These are phyloP conservation scores for Clarireedia sp. DNA, from an alignment of 2,329 filamentous ascomycete genomes.

Conservation along the genomic window DNA sequence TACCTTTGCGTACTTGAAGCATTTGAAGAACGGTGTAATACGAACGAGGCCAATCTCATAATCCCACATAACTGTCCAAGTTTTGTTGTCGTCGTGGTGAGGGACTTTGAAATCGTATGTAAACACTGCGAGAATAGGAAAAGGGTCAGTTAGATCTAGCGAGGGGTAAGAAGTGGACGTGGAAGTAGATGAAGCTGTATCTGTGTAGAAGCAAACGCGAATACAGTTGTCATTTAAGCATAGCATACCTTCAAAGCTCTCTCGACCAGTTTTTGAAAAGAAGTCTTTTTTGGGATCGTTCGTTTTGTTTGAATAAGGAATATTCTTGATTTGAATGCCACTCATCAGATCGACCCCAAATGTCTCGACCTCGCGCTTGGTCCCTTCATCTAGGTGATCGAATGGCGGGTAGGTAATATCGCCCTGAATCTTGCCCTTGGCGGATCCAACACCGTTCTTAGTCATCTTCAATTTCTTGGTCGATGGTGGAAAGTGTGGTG, in stretches of 20 bases:
- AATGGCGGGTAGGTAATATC: constrained; percentile 66
- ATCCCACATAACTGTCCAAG: constrained; percentile 88
- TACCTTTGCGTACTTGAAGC: constrained; percentile 80
- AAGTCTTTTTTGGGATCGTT: constrained; percentile 92
- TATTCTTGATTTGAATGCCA: constrained; percentile 59
- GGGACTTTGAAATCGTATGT: constrained; percentile 75
- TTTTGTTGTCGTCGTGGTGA: constrained; percentile 55
- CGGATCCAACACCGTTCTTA: constrained; percentile 57
- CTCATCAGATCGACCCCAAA: constrained; percentile 62
- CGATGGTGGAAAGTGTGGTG: constrained; percentile 22
- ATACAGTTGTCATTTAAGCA: not conserved
- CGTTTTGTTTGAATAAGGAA: constrained; percentile 55
- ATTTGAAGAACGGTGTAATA: constrained; percentile 93
- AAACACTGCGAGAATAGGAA: constrained; percentile 52
- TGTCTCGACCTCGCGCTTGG: constrained; percentile 48
- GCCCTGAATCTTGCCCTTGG: constrained; percentile 54
- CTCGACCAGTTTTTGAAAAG: constrained; percentile 73
- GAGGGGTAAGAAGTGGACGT: too few relatives aligned
- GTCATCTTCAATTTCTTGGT: constrained; percentile 49
- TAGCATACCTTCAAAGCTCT: constrained; percentile 74
- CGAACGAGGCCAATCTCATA: constrained; percentile 91
- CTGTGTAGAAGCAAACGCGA: not conserved
- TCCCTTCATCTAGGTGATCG: constrained; percentile 53
- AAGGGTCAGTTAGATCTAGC: constrained; percentile 4
- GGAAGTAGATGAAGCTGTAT: not conserved